Conservation (phyloP, 148 eudicot species). For the Beta vulgaris region DNA sequence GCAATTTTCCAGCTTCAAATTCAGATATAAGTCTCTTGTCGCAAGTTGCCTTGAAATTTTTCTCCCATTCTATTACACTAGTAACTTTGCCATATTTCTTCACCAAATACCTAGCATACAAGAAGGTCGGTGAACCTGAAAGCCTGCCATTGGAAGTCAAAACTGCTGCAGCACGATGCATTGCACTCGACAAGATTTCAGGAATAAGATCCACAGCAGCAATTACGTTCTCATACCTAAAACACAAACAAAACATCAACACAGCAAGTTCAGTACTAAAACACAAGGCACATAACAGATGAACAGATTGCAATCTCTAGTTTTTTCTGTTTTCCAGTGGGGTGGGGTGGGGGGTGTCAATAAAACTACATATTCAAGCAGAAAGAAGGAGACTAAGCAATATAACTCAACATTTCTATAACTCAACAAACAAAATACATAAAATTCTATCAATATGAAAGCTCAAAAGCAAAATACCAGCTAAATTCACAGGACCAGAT, state of each 20-base stretch:
- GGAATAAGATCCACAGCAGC: slow-evolving; percentile 87
- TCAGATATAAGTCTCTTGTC: slow-evolving; percentile 79
- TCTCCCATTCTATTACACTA: slow-evolving; percentile 88
- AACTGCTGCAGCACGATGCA: slow-evolving; percentile 61
- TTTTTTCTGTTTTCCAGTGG: no score
- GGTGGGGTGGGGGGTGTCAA: no score
- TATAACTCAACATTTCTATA: not conserved
- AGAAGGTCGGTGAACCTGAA: slow-evolving; percentile 72
- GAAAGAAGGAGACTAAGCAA: no score
- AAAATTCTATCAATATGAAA: no score
- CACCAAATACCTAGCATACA: slow-evolving; percentile 69
- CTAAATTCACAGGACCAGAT: not conserved
- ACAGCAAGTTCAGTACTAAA: not conserved
- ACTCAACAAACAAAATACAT: not conserved
- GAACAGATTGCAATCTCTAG: no score
- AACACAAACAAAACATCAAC: not conserved
- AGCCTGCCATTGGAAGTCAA: slow-evolving; percentile 74
- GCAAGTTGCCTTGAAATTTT: slow-evolving; percentile 65
- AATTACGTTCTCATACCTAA: slow-evolving; percentile 91
- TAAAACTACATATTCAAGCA: no score
- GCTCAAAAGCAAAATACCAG: not conserved
- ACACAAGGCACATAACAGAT: not conserved
- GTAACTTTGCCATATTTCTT: slow-evolving; percentile 59
- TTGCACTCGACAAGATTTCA: slow-evolving; percentile 74
- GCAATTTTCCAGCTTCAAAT: slow-evolving; percentile 75